Evolutionary conservation across 2,329 filamentous ascomycete species (phyloP).

Genomic region (Colletotrichum eleusines): DNA sequence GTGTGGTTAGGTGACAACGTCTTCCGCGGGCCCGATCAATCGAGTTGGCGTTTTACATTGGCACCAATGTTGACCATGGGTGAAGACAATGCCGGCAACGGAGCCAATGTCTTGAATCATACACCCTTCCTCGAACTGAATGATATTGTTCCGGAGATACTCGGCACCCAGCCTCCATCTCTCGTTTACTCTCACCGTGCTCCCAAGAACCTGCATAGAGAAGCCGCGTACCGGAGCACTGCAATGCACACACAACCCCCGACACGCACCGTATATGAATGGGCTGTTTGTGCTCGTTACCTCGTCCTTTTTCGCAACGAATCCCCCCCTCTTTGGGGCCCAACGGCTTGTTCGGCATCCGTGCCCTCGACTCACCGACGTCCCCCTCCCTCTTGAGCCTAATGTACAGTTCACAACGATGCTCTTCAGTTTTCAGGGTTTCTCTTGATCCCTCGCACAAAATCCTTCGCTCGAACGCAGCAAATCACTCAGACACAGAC

Average conservation of each 20-base stretch:
- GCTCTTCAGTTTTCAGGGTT: slow-evolving; percentile 6
- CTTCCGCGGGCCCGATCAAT: background rate
- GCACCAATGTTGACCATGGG: background rate
- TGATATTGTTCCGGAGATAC: too few species aligned
- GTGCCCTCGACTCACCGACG: slow-evolving; percentile 14
- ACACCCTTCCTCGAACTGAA: background rate
- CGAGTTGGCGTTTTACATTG: background rate
- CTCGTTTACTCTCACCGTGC: background rate
- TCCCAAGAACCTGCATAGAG: slow-evolving; percentile 11
- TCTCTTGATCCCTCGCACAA: background rate
- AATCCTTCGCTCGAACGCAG: background rate
- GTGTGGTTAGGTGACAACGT: background rate
- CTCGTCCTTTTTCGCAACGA: background rate
- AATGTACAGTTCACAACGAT: background rate
- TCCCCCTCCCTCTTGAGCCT: background rate
- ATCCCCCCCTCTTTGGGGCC: too few species aligned
- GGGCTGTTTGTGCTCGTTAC: slow-evolving; percentile 14
- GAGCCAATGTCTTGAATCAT: background rate
- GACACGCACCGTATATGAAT: too few species aligned
- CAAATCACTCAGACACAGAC: background rate
- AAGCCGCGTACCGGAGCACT: background rate
- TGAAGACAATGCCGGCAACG: background rate
- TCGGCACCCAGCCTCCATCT: background rate
- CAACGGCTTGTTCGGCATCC: too few species aligned
- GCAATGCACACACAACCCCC: slow-evolving; percentile 8